Conservation (phyloP, 176 grass and related monocot species). For the Zea luxurians region DNA sequence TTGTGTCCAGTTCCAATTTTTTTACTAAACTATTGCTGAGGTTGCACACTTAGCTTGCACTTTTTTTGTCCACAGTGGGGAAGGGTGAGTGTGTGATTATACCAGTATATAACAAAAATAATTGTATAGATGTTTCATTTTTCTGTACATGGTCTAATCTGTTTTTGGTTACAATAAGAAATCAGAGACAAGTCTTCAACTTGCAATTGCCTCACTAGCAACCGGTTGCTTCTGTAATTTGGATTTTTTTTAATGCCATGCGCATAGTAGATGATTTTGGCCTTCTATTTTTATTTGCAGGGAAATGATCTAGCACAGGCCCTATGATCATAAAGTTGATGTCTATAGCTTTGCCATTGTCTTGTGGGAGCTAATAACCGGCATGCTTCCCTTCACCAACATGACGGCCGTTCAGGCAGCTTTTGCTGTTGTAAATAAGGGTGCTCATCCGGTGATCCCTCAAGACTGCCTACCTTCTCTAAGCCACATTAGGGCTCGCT, state of each 20-base stretch:
- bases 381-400: slow-evolving; percentile 93
- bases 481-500: slow-evolving; percentile 88
- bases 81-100: slow-evolving; percentile 6
- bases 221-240: slow-evolving; percentile 29
- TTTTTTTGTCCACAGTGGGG: not conserved
- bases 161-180: slow-evolving; percentile 11
- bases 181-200: not conserved
- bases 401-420: slow-evolving; percentile 96
- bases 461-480: slow-evolving; percentile 81
- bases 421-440: slow-evolving; percentile 95
- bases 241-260: not conserved
- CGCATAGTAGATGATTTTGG: slow-evolving; percentile 24
- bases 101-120: not conserved
- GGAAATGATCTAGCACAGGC: slow-evolving; percentile 98
- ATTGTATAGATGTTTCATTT: slow-evolving; percentile 6
- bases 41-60: not conserved
- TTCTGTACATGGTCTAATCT: slow-evolving; percentile 1
- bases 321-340: slow-evolving; percentile 97
- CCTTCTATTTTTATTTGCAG: slow-evolving; percentile 45
- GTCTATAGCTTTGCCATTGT: slow-evolving; percentile 97
- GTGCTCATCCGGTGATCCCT: slow-evolving; percentile 73
- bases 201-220: not conserved
- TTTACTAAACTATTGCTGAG: slow-evolving; percentile 21
- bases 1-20: not conserved
- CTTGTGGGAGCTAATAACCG: slow-evolving; percentile 94